These are phyloP conservation scores for Tylopilus sp. DNA, from an alignment of 1,284 basidiomycete genomes.

Conservation along the genomic window DNA sequence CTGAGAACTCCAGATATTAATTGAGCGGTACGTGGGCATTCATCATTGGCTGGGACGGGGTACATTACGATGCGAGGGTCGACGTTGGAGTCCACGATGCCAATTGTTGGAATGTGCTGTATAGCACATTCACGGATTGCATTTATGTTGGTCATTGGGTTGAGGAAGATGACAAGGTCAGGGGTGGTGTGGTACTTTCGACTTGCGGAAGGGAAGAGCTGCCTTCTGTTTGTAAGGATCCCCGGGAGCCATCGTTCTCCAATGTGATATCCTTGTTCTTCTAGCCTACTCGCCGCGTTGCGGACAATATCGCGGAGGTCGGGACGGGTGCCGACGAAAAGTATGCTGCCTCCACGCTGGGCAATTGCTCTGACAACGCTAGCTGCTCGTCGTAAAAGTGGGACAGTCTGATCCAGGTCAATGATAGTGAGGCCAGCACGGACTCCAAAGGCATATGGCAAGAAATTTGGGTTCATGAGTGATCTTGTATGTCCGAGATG, in stretches of 20 bases:
- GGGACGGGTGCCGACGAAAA: constrained; percentile 87
- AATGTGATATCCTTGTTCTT: constrained; percentile 75
- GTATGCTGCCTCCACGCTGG: constrained; percentile 77
- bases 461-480: constrained; percentile 83
- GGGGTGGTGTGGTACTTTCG: constrained; percentile 67
- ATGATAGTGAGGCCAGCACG: constrained; percentile 92
- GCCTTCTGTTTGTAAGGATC: constrained; percentile 85
- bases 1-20: constrained; percentile 88
- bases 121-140: constrained; percentile 85
- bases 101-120: constrained; percentile 83
- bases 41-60: constrained; percentile 97
- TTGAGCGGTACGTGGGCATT: constrained; percentile 87
- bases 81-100: constrained; percentile 91
- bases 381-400: constrained; percentile 87
- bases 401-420: constrained; percentile 92
- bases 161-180: constrained; percentile 87
- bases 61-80: constrained; percentile 98
- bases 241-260: constrained; percentile 92
- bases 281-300: constrained; percentile 79
- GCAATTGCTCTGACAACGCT: constrained; percentile 83
- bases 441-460: constrained; percentile 92
- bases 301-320: constrained; percentile 75
- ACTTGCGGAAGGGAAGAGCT: constrained; percentile 67
- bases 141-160: constrained; percentile 79
- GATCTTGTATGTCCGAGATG: constrained; percentile 88